phyloP scores from a whole-genome alignment of 176 grass and related monocot genomes.

The Eleusine indica region DNA sequence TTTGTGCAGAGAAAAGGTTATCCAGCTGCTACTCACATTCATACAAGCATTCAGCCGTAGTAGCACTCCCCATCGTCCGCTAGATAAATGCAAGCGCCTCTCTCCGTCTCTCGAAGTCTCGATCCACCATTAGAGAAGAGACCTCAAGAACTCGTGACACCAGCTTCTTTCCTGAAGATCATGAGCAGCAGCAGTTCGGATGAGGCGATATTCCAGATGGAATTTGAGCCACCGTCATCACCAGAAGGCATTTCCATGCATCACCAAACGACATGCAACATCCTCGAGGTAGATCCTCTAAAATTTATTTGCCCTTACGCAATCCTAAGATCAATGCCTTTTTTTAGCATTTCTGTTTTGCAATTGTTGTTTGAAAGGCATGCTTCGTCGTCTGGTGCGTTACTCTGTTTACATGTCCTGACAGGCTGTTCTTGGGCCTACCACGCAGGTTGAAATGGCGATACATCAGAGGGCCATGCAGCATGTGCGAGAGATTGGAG shows the following conservation, averaged over 20 bases:
- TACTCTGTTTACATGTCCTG: neutral
- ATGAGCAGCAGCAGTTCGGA: slow-evolving; percentile 53
- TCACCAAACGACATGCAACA: slow-evolving; percentile 35
- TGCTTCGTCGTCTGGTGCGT: neutral
- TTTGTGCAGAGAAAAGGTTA: slow-evolving; percentile 37
- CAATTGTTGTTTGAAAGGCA: neutral
- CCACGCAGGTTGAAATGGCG: slow-evolving; percentile 43
- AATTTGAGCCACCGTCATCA: slow-evolving; percentile 28
- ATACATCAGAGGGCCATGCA: slow-evolving; percentile 52
- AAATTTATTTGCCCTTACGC: neutral
- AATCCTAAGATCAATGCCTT: neutral
- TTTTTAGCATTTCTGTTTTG: neutral
- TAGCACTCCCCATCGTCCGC: slow-evolving; percentile 30
- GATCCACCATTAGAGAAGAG: neutral
- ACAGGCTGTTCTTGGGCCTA: slow-evolving; percentile 40
- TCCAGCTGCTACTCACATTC: slow-evolving; percentile 35
- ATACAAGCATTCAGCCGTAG: slow-evolving; percentile 29
- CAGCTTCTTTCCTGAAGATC: neutral
- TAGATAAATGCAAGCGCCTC: slow-evolving; percentile 44
- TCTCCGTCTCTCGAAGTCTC: neutral
- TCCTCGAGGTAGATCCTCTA: slow-evolving; percentile 39
- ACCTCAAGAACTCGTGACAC: slow-evolving; percentile 24
- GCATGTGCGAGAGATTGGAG: slow-evolving; percentile 52
- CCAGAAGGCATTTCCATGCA: slow-evolving; percentile 12
- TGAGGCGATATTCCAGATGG: slow-evolving; percentile 52